These are phyloP conservation scores for Abortiporus biennis DNA, from an alignment of 1,284 basidiomycete genomes.

Conservation along the genomic window DNA sequence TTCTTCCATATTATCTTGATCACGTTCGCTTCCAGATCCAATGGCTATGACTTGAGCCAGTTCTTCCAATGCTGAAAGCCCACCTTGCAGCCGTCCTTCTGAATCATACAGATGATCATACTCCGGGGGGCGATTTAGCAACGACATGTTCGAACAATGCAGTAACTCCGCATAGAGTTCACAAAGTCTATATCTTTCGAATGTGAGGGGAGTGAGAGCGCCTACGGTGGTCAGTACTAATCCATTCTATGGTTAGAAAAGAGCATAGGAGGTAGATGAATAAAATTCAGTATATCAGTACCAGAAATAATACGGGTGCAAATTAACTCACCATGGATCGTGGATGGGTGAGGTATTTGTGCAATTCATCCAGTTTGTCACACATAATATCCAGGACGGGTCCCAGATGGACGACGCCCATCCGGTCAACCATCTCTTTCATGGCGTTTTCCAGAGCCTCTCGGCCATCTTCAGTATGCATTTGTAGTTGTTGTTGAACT, in stretches of 20 bases:
- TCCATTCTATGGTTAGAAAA: slow-evolving; percentile 39
- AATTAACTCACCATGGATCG: slow-evolving; percentile 59
- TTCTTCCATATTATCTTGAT: slow-evolving; percentile 50
- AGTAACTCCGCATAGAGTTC: slow-evolving; percentile 96
- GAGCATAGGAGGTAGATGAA: not conserved
- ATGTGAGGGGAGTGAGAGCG: slow-evolving; percentile 75
- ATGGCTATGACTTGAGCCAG: slow-evolving; percentile 75
- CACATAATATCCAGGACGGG: slow-evolving; percentile 78
- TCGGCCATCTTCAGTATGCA: slow-evolving; percentile 53
- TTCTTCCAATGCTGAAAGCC: slow-evolving; percentile 74
- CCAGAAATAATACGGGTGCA: slow-evolving; percentile 4
- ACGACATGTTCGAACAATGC: slow-evolving; percentile 97
- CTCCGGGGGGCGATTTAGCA: slow-evolving; percentile 78
- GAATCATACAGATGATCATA: slow-evolving; percentile 64
- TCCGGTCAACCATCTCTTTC: slow-evolving; percentile 82
- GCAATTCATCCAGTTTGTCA: slow-evolving; percentile 66
- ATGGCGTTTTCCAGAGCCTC: slow-evolving; percentile 76
- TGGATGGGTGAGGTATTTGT: slow-evolving; percentile 67
- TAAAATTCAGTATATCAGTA: not conserved
- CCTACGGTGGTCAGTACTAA: slow-evolving; percentile 70
- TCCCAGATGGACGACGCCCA: slow-evolving; percentile 93
- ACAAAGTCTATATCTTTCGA: slow-evolving; percentile 95
- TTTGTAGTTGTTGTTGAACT: slow-evolving; percentile 58
- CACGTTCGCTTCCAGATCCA: slow-evolving; percentile 46
- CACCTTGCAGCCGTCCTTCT: slow-evolving; percentile 78